Evolutionary conservation across 2,329 filamentous ascomycete genomes (phyloP).

Genomic region (Plectosphaerella cucumerina): DNA sequence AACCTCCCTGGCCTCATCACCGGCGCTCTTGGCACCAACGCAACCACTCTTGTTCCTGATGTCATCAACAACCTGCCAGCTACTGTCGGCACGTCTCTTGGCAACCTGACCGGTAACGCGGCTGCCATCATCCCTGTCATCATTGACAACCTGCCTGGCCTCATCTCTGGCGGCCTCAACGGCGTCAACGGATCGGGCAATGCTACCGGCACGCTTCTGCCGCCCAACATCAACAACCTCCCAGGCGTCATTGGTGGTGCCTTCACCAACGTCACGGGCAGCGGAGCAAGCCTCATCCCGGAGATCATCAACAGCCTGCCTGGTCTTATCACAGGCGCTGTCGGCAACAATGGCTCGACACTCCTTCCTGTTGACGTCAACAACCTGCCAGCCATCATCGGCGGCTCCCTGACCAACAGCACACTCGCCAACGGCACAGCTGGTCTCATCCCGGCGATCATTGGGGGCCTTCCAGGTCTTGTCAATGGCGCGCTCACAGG

Average conservation of each 20-base stretch:
- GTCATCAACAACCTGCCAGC: conserved; percentile 1
- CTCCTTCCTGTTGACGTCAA: neutral
- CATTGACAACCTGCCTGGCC: neutral
- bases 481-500: neutral
- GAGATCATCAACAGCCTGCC: conserved; percentile 1
- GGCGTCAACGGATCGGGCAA: too few relatives aligned
- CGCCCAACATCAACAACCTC: neutral
- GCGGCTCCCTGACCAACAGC: neutral
- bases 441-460: neutral
- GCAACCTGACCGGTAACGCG: neutral
- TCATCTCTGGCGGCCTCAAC: neutral
- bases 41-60: neutral
- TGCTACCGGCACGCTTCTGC: neutral
- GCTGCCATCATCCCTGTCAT: neutral
- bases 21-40: neutral
- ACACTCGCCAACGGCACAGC: neutral
- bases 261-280: neutral
- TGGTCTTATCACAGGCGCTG: neutral
- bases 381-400: neutral
- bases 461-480: neutral
- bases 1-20: neutral
- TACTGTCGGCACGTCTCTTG: neutral
- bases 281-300: neutral
- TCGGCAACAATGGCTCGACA: neutral
- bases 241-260: neutral